A percentile compares a stretch with the other conserved stretches of the same genome.
Conservation (phyloP, 2,329 filamentous ascomycete genomes). For the Trichoderma sp. region DNA sequence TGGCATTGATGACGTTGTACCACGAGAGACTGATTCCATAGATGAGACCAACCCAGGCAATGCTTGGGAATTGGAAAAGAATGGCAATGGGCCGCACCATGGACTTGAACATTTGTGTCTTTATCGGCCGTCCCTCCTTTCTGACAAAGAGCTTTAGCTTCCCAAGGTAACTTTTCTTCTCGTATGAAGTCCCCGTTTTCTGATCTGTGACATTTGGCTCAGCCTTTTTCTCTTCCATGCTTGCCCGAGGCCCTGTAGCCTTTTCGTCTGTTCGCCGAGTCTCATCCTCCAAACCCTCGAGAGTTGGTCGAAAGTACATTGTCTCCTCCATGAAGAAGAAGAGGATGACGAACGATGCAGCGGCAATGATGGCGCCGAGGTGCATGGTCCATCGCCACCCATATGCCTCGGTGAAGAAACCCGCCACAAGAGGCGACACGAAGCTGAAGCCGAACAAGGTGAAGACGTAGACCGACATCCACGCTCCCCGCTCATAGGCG, state of each 20-base stretch:
- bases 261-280: neutral
- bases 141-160: neutral
- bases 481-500: conserved; percentile 42
- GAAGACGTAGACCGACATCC: conserved; percentile 43
- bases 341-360: conserved; percentile 49
- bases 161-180: neutral
- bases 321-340: conserved; percentile 62
- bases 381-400: conserved; percentile 47
- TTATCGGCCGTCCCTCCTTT: neutral
- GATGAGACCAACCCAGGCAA: neutral
- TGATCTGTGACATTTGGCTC: neutral
- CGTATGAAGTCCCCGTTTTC: neutral
- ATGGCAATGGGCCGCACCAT: neutral
- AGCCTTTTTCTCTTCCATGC: neutral
- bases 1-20: neutral
- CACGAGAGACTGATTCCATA: neutral
- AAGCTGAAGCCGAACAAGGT: conserved; percentile 44
- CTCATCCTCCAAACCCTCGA: neutral
- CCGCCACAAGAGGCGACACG: conserved; percentile 46
- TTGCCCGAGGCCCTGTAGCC: neutral
- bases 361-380: conserved; percentile 54
- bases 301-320: conserved; percentile 39
- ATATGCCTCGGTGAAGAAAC: conserved; percentile 47
- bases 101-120: neutral
- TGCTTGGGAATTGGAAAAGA: neutral